Evolutionary conservation across 495 filamentous ascomycete genomes (phyloP).

Genomic region (Trichoderma gamsii): DNA sequence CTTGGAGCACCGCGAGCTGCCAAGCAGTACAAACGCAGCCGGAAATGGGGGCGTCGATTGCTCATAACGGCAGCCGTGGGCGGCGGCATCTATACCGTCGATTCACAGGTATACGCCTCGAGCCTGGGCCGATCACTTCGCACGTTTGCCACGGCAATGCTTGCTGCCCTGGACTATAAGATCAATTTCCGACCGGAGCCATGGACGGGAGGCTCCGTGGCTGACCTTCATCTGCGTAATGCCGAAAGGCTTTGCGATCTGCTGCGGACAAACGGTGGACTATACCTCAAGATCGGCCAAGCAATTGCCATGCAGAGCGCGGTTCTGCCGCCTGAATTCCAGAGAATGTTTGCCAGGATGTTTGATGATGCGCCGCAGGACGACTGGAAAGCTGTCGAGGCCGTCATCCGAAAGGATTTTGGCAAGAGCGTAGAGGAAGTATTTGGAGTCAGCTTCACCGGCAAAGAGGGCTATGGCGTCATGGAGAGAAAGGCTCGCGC

Average conservation of each 20-base stretch:
- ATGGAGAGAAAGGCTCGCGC: constrained; percentile 87
- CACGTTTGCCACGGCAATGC: constrained; percentile 71
- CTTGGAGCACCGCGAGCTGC: constrained; percentile 67
- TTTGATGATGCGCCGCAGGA: constrained; percentile 98
- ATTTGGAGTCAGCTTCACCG: constrained; percentile 75
- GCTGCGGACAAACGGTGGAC: constrained; percentile 76
- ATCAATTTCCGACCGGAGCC: constrained; percentile 86
- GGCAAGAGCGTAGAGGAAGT: constrained; percentile 76
- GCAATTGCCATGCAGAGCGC: constrained; percentile 98
- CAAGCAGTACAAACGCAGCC: constrained; percentile 57
- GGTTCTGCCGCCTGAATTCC: constrained; percentile 85
- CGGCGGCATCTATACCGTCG: constrained; percentile 58
- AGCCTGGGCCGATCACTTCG: constrained; percentile 71
- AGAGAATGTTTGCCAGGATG: constrained; percentile 91
- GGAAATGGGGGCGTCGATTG: constrained; percentile 71
- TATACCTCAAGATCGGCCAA: constrained; percentile 97
- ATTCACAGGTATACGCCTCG: constrained; percentile 69
- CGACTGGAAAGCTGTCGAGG: constrained; percentile 79
- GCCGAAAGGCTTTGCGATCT: constrained; percentile 76
- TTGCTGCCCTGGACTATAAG: constrained; percentile 91
- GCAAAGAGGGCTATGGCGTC: constrained; percentile 58
- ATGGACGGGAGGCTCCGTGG: constrained; percentile 54
- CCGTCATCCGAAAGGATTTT: constrained; percentile 83
- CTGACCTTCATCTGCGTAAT: constrained; percentile 69
- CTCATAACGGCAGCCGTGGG: constrained; percentile 53